A percentile compares a stretch with the other conserved stretches of the same genome.
Conservation (phyloP, 2,329 filamentous ascomycete species). For the Sphaerulina populicola region DNA sequence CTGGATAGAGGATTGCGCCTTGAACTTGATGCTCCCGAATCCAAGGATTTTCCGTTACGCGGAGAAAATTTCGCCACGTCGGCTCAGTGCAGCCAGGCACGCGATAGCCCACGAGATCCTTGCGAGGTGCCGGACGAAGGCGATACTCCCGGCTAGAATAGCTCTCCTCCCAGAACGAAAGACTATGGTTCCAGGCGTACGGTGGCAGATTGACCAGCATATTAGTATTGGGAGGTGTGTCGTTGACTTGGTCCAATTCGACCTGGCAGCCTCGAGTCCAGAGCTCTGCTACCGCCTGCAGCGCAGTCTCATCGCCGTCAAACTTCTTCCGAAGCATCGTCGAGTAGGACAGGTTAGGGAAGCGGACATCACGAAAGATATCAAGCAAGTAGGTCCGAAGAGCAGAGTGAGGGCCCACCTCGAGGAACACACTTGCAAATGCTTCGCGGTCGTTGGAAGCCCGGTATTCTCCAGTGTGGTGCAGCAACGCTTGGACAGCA, state of each 20-base stretch:
- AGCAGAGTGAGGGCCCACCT: slow-evolving; percentile 13
- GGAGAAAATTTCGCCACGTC: slow-evolving; percentile 14
- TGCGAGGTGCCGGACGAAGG: slow-evolving; percentile 3
- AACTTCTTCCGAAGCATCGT: slow-evolving; percentile 2
- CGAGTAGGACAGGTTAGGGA: neutral
- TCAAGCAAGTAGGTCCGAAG: slow-evolving; percentile 3
- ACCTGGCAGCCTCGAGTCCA: slow-evolving; percentile 1
- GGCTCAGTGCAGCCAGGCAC: slow-evolving; percentile 8
- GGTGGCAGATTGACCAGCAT: slow-evolving; percentile 13
- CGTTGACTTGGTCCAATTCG: slow-evolving; percentile 4
- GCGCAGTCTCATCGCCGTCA: neutral
- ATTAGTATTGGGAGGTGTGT: neutral
- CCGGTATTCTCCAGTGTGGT: neutral
- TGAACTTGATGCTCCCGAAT: slow-evolving; percentile 14
- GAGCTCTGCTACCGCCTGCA: slow-evolving; percentile 6
- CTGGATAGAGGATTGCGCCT: slow-evolving; percentile 9
- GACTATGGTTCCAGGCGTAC: slow-evolving; percentile 13
- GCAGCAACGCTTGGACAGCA: slow-evolving; percentile 5
- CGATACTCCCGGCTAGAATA: slow-evolving; percentile 8
- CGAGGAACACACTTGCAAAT: slow-evolving; percentile 3
- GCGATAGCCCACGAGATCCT: slow-evolving; percentile 12
- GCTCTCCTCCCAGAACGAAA: slow-evolving; percentile 12
- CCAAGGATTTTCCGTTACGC: slow-evolving; percentile 11
- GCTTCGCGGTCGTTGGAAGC: slow-evolving; percentile 1
- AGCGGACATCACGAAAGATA: slow-evolving; percentile 3